Evolutionary conservation across 768 basidiomycete species (phyloP), one percentile per base, ranked within the genome.

Genomic region (Lyophyllum atratum): DNA sequence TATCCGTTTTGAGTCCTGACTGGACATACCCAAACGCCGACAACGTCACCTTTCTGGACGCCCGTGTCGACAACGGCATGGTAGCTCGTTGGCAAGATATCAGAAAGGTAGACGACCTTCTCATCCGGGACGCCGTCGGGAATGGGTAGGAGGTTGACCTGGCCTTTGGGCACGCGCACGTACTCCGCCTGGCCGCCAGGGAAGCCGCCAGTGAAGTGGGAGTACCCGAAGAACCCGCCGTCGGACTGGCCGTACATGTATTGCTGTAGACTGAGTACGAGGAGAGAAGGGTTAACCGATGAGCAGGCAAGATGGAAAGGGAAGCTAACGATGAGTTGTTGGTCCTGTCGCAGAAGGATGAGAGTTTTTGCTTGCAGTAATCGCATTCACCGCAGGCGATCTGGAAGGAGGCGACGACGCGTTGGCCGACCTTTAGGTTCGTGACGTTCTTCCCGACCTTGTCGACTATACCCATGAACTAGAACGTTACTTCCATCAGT

Each of bases 341-440:
- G 9, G 87, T 91, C n/a, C 76, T 70, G 55, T 90, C 85, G 67
- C 90, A 93, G 68, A 89, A 83, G 1, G 85, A 86, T 0, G 86
- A 86, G 0, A 87, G 74, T 63, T 88, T 89, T 69, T 90, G 70
- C 70, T 89, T 72, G 80, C 90, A 92, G 70, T 83, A 91, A 44
- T 77, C 69, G 71, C 89, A 90, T 48, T 81, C 77, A 2, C 90
- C 88, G 62, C 89, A 91, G 0, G 87, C 86, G 51, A 88, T 85
- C 66, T 90, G 88, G 83, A 92, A 92, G 2, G 85, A 85, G 0
- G 83, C 80, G n/a, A 92, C 90, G 52, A 91, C 89, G 22, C 89
- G 81, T 63, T 92, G 84, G 19, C 90, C 90, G 12, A 75, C 61
- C 28, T 79, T 72, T 55, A 90, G 70, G 46, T 85, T 83, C 37